Evolutionary conservation across 441 rosid genomes (phyloP).

Genomic region (Croton setiger): DNA sequence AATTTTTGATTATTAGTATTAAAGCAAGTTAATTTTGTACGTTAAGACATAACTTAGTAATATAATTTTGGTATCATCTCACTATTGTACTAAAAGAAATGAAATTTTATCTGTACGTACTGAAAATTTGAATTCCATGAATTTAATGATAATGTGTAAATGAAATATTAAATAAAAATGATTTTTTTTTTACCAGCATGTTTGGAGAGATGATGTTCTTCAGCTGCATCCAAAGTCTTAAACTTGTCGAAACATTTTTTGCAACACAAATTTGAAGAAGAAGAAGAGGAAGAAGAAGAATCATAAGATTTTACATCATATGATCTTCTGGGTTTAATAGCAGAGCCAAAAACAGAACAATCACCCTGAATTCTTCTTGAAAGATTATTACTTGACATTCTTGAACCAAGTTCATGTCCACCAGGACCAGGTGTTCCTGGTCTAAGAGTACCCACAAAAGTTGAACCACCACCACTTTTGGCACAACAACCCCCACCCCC

Average conservation of each 20-base stretch:
- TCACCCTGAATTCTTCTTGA: constrained; percentile 20
- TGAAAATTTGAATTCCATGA: no score
- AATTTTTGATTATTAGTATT: not conserved
- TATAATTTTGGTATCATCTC: no score
- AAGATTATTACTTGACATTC: constrained; percentile 19
- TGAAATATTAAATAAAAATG: not conserved
- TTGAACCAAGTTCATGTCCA: constrained; percentile 14
- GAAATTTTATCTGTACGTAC: not conserved
- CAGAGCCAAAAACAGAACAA: constrained; percentile 12
- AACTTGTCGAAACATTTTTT: constrained; percentile 43
- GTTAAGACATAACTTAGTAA: no score
- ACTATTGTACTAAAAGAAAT: no score
- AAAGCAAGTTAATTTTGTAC: no score
- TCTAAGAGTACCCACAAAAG: constrained; percentile 25
- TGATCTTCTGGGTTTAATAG: constrained; percentile 9
- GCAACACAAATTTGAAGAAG: constrained; percentile 32
- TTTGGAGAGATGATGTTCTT: constrained; percentile 47
- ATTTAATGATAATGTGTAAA: no score
- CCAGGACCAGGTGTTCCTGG: constrained; percentile 35
- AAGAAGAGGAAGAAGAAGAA: not conserved
- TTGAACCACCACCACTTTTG: constrained; percentile 22
- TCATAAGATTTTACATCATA: constrained; percentile 27
- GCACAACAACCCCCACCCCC: constrained; percentile 10
- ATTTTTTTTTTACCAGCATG: constrained; percentile 54
- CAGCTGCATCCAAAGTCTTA: constrained; percentile 44